phyloP scores from a whole-genome alignment of 306 rosid genomes.

The Cicer bijugum region DNA sequence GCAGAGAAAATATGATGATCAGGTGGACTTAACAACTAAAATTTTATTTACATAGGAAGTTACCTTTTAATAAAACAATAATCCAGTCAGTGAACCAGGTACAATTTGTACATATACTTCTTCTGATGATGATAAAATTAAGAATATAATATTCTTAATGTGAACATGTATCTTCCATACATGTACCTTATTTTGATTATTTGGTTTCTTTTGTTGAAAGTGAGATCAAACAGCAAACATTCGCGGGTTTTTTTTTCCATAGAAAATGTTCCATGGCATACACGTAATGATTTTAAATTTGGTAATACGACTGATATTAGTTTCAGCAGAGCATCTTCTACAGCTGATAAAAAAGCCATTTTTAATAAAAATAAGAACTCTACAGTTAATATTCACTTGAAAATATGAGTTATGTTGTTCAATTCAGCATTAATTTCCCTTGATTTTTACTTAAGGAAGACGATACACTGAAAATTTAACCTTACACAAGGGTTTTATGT shows the following conservation, averaged over 20 bases:
- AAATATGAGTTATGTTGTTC: not conserved
- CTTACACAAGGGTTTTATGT: not conserved
- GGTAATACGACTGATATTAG: slow-evolving; percentile 13
- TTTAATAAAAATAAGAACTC: slow-evolving; percentile 1
- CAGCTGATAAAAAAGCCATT: slow-evolving; percentile 5
- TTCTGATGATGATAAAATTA: slow-evolving; percentile 9
- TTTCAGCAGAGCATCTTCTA: slow-evolving; percentile 7
- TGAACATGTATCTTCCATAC: slow-evolving; percentile 27
- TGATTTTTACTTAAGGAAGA: slow-evolving; percentile 12
- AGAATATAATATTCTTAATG: slow-evolving; percentile 31
- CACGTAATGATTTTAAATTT: slow-evolving; percentile 24
- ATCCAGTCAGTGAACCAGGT: slow-evolving; percentile 25
- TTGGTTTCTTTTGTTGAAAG: slow-evolving; percentile 25
- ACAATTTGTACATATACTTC: slow-evolving; percentile 6
- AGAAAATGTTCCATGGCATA: slow-evolving; percentile 19
- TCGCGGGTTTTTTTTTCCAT: not conserved
- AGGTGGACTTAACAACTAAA: slow-evolving; percentile 58
- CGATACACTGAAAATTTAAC: slow-evolving; percentile 23
- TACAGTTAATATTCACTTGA: slow-evolving; percentile 20
- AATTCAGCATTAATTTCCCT: slow-evolving; percentile 10
- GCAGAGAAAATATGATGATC: slow-evolving; percentile 68
- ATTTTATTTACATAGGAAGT: slow-evolving; percentile 15
- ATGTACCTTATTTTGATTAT: slow-evolving; percentile 7
- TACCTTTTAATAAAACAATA: slow-evolving; percentile 13
- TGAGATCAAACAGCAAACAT: slow-evolving; percentile 8